phyloP scores from a whole-genome alignment of 352 stramenopile species.

The Phytophthora tubulina region DNA sequence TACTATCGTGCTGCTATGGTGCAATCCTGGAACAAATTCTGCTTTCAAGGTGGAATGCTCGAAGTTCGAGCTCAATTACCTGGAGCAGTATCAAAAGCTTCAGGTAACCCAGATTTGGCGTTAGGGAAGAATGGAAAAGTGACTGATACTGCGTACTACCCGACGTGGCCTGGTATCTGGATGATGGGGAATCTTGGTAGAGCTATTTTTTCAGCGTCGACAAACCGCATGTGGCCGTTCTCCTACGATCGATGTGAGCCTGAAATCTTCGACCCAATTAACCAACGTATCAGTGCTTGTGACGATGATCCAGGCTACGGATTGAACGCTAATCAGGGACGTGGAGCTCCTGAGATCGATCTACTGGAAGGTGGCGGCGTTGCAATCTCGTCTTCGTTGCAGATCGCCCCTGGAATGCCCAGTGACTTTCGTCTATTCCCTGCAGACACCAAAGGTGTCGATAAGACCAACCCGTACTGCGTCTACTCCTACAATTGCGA shows the following conservation, averaged over 20 bases:
- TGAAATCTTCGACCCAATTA: slow-evolving; percentile 55
- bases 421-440: slow-evolving; percentile 66
- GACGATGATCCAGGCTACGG: slow-evolving; percentile 92
- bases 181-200: slow-evolving; percentile 96
- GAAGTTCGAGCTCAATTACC: slow-evolving; percentile 93
- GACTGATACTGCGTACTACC: slow-evolving; percentile 74
- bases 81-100: slow-evolving; percentile 65
- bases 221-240: slow-evolving; percentile 97
- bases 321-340: slow-evolving; percentile 84
- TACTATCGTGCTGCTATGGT: slow-evolving; percentile 87
- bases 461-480: slow-evolving; percentile 45
- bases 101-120: slow-evolving; percentile 57
- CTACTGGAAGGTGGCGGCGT: slow-evolving; percentile 91
- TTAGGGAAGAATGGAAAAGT: slow-evolving; percentile 60
- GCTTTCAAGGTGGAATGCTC: slow-evolving; percentile 93
- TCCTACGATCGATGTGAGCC: slow-evolving; percentile 94
- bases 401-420: slow-evolving; percentile 86
- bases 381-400: slow-evolving; percentile 91
- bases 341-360: slow-evolving; percentile 95
- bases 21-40: slow-evolving; percentile 95
- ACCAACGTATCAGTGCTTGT: slow-evolving; percentile 91
- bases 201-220: slow-evolving; percentile 95
- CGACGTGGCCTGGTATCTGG: slow-evolving; percentile 96
- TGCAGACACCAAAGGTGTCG: slow-evolving; percentile 37
- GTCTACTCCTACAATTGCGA: slow-evolving; percentile 63